These are phyloP conservation scores for Hygrophorus russula DNA, from an alignment of 768 basidiomycete species.

Conservation along the genomic window DNA sequence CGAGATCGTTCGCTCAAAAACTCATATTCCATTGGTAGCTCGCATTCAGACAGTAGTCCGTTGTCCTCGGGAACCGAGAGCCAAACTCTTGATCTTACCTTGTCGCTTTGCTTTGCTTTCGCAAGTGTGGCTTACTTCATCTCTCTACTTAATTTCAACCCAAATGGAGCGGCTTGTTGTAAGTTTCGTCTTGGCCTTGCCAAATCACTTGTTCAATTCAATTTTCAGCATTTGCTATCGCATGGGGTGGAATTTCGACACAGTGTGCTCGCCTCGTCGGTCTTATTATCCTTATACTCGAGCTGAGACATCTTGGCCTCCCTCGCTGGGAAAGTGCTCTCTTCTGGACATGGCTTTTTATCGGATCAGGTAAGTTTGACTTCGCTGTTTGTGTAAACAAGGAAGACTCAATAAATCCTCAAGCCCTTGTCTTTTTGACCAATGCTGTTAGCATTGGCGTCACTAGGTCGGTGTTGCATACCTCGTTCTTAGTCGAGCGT, in stretches of 20 bases:
- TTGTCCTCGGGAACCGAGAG: conserved; percentile 11
- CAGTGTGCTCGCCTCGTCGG: conserved; percentile 28
- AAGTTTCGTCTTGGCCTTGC: neutral
- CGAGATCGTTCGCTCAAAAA: neutral
- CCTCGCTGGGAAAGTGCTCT: conserved; percentile 5
- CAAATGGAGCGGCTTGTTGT: conserved; percentile 12
- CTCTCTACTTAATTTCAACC: conserved; percentile 18
- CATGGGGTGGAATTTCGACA: conserved; percentile 32
- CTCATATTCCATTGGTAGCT: neutral
- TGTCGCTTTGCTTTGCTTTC: conserved; percentile 19
- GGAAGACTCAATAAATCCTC: neutral
- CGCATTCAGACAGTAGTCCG: neutral
- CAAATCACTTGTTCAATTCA: neutral
- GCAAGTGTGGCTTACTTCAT: conserved; percentile 19
- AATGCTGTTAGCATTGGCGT: conserved; percentile 27
- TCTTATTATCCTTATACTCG: conserved; percentile 22
- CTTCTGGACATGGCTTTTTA: conserved; percentile 14
- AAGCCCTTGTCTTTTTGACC: conserved; percentile 29
- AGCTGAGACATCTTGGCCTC: conserved; percentile 20
- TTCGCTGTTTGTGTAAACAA: neutral
- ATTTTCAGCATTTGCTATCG: conserved; percentile 29
- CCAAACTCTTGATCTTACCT: conserved; percentile 9
- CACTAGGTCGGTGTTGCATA: conserved; percentile 16
- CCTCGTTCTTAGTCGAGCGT: too few species aligned
- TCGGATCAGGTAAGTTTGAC: conserved; percentile 22